Percentiles rank a stretch among this genome's conserved stretches.
Conservation (phyloP, 148 eudicot genomes). For the Rhododendron ferrugineum region DNA sequence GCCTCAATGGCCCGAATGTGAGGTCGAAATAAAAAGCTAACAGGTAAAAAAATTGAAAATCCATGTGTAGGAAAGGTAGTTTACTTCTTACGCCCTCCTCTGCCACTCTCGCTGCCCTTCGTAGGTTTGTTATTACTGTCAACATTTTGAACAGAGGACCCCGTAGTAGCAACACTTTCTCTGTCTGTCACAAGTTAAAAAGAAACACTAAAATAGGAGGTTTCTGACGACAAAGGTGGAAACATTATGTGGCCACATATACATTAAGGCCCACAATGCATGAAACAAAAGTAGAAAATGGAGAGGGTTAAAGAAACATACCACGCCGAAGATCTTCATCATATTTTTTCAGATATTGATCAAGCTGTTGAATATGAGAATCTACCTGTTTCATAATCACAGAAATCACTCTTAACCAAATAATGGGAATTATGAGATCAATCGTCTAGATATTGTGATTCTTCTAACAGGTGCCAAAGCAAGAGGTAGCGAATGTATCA, state of each 20-base stretch:
- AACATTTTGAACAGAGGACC: slow-evolving; percentile 40
- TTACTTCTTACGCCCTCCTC: slow-evolving; percentile 95
- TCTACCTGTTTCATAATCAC: slow-evolving; percentile 57
- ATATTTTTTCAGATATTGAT: slow-evolving; percentile 73
- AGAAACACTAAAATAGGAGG: background rate
- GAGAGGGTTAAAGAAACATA: slow-evolving; percentile 20
- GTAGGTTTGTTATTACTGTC: slow-evolving; percentile 56
- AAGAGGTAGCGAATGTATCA: background rate
- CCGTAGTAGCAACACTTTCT: slow-evolving; percentile 51
- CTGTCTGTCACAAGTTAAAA: slow-evolving; percentile 44
- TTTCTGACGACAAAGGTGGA: background rate
- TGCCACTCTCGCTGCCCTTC: slow-evolving; percentile 56
- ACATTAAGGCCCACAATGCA: background rate
- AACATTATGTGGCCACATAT: background rate
- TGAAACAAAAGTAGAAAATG: slow-evolving; percentile 7
- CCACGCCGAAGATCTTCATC: slow-evolving; percentile 83
- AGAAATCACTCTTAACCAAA: background rate
- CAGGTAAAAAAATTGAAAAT: background rate
- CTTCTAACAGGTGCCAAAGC: slow-evolving; percentile 1
- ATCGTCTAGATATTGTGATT: background rate
- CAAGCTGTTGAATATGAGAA: slow-evolving; percentile 90
- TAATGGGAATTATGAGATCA: background rate
- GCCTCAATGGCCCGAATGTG: background rate
- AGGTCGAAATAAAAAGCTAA: slow-evolving; percentile 1
- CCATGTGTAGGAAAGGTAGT: slow-evolving; percentile 9